These are phyloP conservation scores for Trichoderma sp. DNA, from an alignment of 2,329 filamentous ascomycete genomes.

Conservation along the genomic window DNA sequence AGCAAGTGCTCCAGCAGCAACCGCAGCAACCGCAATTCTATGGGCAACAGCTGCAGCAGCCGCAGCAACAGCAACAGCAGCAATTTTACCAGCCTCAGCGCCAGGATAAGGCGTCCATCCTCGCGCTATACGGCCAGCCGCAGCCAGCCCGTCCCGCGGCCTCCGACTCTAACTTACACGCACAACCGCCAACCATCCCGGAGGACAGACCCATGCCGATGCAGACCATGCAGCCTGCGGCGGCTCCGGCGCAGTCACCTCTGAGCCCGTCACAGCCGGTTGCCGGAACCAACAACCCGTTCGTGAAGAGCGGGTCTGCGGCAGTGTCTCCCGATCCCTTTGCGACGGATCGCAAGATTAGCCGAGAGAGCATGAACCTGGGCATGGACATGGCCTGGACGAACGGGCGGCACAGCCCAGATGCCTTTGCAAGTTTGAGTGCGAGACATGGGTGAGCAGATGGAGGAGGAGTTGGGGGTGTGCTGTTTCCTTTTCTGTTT, in stretches of 20 bases:
- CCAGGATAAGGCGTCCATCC: conserved; percentile 72
- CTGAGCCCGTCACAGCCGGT: conserved; percentile 41
- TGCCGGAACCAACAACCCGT: conserved; percentile 60
- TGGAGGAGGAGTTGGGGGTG: neutral
- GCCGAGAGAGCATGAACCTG: conserved; percentile 71
- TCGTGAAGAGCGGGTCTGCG: conserved; percentile 45
- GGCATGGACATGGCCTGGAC: conserved; percentile 66
- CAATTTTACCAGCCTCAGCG: conserved; percentile 48
- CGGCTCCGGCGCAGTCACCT: conserved; percentile 34
- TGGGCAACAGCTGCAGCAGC: conserved; percentile 30
- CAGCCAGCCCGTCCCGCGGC: conserved; percentile 50
- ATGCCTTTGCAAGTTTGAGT: conserved; percentile 77
- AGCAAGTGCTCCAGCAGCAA: conserved; percentile 35
- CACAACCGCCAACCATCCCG: conserved; percentile 37
- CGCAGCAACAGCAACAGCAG: conserved; percentile 36
- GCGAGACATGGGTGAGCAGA: conserved; percentile 54
- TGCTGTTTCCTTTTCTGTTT: conserved; percentile 8
- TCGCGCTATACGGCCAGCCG: conserved; percentile 71
- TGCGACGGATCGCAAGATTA: conserved; percentile 44
- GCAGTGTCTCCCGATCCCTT: conserved; percentile 48
- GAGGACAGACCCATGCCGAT: conserved; percentile 36
- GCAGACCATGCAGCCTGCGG: conserved; percentile 36
- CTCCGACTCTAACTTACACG: conserved; percentile 37
- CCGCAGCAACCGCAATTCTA: conserved; percentile 37
- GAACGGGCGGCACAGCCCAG: conserved; percentile 74